A percentile compares a stretch with the other conserved stretches of the same genome.
phyloP scores from a whole-genome alignment of 1,284 basidiomycete species.

The Boletus smithii region DNA sequence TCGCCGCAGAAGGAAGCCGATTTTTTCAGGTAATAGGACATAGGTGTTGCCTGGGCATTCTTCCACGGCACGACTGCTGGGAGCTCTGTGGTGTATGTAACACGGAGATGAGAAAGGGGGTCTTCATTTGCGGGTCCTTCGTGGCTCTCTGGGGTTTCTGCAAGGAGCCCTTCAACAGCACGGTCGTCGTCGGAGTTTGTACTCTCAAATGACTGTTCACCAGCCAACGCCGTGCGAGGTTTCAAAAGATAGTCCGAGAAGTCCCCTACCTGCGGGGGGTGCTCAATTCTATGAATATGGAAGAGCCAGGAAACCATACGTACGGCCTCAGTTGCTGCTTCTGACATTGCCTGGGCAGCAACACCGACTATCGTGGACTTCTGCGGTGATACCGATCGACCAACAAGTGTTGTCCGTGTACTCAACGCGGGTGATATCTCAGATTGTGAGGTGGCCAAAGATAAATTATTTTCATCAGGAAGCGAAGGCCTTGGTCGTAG shows the following conservation, averaged over 20 bases:
- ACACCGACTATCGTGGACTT: constrained; percentile 25
- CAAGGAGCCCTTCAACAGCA: constrained; percentile 33
- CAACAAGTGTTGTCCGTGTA: constrained; percentile 32
- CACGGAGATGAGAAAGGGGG: constrained; percentile 37
- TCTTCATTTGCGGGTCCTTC: constrained; percentile 33
- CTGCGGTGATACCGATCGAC: constrained; percentile 36
- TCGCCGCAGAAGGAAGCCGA: constrained; percentile 39
- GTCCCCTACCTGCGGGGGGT: constrained; percentile 31
- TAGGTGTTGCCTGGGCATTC: constrained; percentile 37
- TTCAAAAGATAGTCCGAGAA: constrained; percentile 28
- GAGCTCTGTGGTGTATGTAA: constrained; percentile 36
- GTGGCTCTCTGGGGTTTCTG: constrained; percentile 33
- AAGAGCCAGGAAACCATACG: constrained; percentile 30
- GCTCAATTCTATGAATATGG: constrained; percentile 35
- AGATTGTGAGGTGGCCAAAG: constrained; percentile 27
- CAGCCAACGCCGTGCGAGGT: constrained; percentile 26
- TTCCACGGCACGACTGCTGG: constrained; percentile 42
- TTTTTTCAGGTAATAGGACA: constrained; percentile 38
- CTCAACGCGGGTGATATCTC: constrained; percentile 31
- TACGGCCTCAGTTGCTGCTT: constrained; percentile 32
- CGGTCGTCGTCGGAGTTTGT: constrained; percentile 39
- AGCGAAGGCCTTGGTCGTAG: constrained; percentile 33
- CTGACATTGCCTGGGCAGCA: constrained; percentile 24
- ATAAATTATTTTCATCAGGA: constrained; percentile 35
- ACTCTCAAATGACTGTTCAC: constrained; percentile 34